Evolutionary conservation across 1,139 yeast species (phyloP).

Genomic region (Yamadazyma taylorii): DNA sequence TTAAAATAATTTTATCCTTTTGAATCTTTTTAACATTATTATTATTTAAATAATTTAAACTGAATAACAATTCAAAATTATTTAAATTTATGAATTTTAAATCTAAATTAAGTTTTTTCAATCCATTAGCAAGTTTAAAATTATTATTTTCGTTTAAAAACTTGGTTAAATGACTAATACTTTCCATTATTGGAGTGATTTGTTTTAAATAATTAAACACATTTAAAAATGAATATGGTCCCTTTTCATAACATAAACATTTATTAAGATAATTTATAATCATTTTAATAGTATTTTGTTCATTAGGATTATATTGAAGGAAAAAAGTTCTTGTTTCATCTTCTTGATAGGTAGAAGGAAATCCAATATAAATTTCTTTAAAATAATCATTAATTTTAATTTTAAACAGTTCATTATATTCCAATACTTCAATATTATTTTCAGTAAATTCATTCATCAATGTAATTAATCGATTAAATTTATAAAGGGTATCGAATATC

Average conservation of each 20-base stretch:
- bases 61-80: constrained; percentile 33
- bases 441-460: constrained; percentile 35
- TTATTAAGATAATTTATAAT: constrained; percentile 29
- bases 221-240: constrained; percentile 25
- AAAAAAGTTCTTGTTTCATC: constrained; percentile 13
- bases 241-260: constrained; percentile 17
- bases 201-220: constrained; percentile 34
- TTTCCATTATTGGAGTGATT: constrained; percentile 29
- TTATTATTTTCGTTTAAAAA: constrained; percentile 11
- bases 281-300: constrained; percentile 16
- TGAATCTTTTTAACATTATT: constrained; percentile 32
- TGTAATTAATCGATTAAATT: constrained; percentile 33
- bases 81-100: constrained; percentile 33
- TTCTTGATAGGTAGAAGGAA: constrained; percentile 23
- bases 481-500: constrained; percentile 31
- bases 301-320: constrained; percentile 13
- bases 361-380: constrained; percentile 24
- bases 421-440: constrained; percentile 28
- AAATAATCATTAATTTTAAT: constrained; percentile 31
- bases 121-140: constrained; percentile 31
- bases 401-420: constrained; percentile 29
- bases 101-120: constrained; percentile 34
- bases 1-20: constrained; percentile 36
- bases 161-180: constrained; percentile 21
- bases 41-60: constrained; percentile 29